A percentile compares a stretch with the other conserved stretches of the same genome.
phyloP scores from a whole-genome alignment of 352 stramenopile species.

The Phytophthora crassamura region DNA sequence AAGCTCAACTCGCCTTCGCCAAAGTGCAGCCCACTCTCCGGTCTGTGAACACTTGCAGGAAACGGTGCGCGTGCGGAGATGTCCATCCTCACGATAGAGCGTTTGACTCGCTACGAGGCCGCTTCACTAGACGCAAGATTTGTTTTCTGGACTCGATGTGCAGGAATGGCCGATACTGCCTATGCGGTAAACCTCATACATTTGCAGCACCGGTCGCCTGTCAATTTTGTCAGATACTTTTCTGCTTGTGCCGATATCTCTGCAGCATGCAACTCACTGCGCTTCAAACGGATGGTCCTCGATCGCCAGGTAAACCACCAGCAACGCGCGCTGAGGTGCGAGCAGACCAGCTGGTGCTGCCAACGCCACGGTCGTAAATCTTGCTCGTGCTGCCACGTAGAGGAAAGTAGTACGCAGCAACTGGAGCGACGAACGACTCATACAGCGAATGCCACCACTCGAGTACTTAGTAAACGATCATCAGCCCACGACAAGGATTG shows the following conservation, averaged over 20 bases:
- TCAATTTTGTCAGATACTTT: no score
- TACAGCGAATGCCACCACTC: no score
- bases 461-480: no score
- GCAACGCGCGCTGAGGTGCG: background rate
- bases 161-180: background rate
- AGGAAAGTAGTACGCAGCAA: no score
- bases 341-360: background rate
- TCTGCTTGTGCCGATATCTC: background rate
- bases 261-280: conserved; percentile 6
- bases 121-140: conserved; percentile 11
- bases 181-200: no score
- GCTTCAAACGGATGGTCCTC: background rate
- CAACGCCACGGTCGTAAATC: background rate
- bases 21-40: conserved; percentile 24
- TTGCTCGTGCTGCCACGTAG: no score
- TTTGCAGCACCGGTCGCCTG: no score
- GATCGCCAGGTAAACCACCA: background rate
- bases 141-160: conserved; percentile 14
- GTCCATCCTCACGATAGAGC: conserved; percentile 3
- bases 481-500: no score
- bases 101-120: conserved; percentile 8
- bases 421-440: no score
- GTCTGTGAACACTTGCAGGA: conserved; percentile 1
- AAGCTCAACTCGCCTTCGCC: conserved; percentile 5
- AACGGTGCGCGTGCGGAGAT: conserved; percentile 14